Evolutionary conservation across 2,329 filamentous ascomycete species (phyloP).

Genomic region (Nannizzia gypsea): DNA sequence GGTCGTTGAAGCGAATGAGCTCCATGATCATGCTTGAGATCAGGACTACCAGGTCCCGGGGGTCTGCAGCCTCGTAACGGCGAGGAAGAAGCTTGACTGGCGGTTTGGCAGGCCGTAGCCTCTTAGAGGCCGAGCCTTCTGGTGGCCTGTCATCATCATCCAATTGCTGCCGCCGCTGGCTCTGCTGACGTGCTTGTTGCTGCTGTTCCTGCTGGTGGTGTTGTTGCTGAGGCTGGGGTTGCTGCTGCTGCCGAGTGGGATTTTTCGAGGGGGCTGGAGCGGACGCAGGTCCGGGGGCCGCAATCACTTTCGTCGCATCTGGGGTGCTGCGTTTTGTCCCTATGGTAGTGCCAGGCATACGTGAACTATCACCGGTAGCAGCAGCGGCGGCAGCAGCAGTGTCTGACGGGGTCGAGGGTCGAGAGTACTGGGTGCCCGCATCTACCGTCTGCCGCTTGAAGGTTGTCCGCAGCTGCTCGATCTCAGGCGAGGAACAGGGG

Average conservation of each 20-base stretch:
- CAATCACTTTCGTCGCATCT: conserved; percentile 15
- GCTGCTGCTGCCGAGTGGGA: background rate
- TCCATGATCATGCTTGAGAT: conserved; percentile 95
- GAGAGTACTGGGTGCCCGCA: conserved; percentile 45
- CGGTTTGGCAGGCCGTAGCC: conserved; percentile 34
- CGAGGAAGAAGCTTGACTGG: conserved; percentile 46
- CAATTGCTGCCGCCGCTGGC: conserved; percentile 13
- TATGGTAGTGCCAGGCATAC: conserved; percentile 14
- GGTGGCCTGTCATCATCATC: conserved; percentile 17
- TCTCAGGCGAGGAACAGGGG: conserved; percentile 6
- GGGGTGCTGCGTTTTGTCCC: conserved; percentile 17
- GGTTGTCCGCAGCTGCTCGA: conserved; percentile 13
- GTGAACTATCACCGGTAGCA: conserved; percentile 17
- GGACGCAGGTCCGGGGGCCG: background rate
- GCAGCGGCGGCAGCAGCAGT: background rate
- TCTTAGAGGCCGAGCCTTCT: conserved; percentile 33
- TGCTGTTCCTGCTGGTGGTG: background rate
- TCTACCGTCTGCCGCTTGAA: conserved; percentile 33
- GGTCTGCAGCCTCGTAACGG: conserved; percentile 68
- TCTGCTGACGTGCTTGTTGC: background rate
- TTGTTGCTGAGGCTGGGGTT: background rate
- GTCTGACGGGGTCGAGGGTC: conserved; percentile 29
- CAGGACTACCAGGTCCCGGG: conserved; percentile 77
- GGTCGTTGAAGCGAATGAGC: conserved; percentile 84
- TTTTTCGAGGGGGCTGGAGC: background rate